phyloP scores from a whole-genome alignment of 192 early-diverging fungal species.

The Entomortierella beljakovae region DNA sequence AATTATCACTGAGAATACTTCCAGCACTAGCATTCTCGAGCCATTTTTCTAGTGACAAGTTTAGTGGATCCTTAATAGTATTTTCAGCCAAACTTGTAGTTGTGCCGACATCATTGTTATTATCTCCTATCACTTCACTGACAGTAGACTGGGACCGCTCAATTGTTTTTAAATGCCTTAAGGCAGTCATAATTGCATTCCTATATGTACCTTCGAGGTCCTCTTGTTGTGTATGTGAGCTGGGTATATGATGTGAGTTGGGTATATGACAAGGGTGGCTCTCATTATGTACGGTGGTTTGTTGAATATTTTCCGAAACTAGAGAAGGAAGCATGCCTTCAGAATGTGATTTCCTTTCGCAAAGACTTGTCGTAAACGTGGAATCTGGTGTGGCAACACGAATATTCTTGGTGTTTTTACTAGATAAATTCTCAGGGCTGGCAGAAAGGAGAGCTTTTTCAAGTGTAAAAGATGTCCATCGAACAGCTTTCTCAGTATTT shows the following conservation, averaged over 20 bases:
- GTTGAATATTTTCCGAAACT: too few relatives aligned
- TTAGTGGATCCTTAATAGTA: background rate
- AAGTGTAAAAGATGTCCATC: conserved; percentile 15
- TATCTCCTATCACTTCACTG: background rate
- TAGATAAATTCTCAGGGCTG: background rate
- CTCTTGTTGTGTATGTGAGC: background rate
- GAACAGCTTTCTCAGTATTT: conserved; percentile 14
- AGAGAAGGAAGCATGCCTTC: background rate
- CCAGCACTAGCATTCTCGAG: conserved; percentile 12
- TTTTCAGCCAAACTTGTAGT: background rate
- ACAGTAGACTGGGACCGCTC: background rate
- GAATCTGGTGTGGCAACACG: background rate
- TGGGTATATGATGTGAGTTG: too few relatives aligned
- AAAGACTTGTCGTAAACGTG: background rate
- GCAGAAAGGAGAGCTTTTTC: conserved; percentile 29
- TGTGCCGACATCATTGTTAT: background rate
- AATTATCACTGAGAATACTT: conserved; percentile 3
- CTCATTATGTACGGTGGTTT: too few relatives aligned
- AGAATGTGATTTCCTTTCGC: background rate
- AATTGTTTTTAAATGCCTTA: conserved; percentile 25
- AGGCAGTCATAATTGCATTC: conserved; percentile 15
- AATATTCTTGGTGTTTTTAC: background rate
- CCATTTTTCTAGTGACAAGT: conserved; percentile 12
- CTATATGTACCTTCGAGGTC: conserved; percentile 2
- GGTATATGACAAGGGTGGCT: too few relatives aligned